Percentiles rank a stretch among this genome's conserved stretches.
Conservation (phyloP, 441 rosid genomes). For the Populus tomentosa region DNA sequence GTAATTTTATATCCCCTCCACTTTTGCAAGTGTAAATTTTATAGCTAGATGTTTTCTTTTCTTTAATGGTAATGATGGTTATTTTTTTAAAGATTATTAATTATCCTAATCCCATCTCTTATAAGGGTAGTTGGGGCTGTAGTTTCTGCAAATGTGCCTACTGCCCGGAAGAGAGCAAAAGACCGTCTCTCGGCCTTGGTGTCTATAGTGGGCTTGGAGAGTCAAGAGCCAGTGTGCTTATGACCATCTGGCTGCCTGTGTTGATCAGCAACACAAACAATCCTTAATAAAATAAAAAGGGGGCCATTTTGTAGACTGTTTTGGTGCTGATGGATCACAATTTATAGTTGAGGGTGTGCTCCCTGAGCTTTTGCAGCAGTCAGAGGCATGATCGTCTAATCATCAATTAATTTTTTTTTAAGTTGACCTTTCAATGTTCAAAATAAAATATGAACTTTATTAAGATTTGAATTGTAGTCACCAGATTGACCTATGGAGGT, state of each 20-base stretch:
- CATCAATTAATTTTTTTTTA: not conserved
- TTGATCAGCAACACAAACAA: not conserved
- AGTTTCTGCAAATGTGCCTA: not conserved
- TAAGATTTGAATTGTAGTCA: not conserved
- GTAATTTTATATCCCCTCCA: not conserved
- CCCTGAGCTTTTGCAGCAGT: not conserved
- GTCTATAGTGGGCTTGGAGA: not conserved
- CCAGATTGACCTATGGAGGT: not conserved
- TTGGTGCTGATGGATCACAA: not conserved
- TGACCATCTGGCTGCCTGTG: not conserved
- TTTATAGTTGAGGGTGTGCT: not conserved
- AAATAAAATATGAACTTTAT: not conserved
- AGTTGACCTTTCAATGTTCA: too few relatives aligned
- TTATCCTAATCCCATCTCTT: not conserved
- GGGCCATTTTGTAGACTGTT: not conserved
- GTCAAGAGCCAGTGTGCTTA: not conserved
- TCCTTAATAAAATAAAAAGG: not conserved
- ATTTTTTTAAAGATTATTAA: not conserved
- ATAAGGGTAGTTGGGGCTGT: not conserved
- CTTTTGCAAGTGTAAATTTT: constrained; percentile 13
- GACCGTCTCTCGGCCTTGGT: not conserved
- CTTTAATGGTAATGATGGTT: not conserved
- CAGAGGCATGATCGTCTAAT: not conserved
- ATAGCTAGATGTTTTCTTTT: not conserved
- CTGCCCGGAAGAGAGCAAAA: not conserved